A percentile compares a stretch with the other conserved stretches of the same genome.
phyloP scores from a whole-genome alignment of 306 rosid species.

The Quercus suber region DNA sequence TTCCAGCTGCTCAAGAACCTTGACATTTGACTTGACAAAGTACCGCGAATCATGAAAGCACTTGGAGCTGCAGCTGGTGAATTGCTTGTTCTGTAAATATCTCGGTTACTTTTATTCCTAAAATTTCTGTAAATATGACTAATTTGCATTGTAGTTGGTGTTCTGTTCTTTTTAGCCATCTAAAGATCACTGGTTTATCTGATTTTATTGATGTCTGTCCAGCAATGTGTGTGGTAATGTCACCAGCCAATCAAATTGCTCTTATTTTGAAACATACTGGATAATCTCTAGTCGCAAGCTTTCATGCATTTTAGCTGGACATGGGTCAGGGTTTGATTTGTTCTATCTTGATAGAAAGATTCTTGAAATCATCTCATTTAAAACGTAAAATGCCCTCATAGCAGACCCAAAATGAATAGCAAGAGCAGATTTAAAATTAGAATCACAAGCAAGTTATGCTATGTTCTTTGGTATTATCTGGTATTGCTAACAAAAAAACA shows the following conservation, averaged over 20 bases:
- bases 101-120: constrained; percentile 3
- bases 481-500: too few species aligned
- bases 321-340: neutral
- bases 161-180: neutral
- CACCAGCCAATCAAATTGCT: neutral
- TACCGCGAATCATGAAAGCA: constrained; percentile 64
- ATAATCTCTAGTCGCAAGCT: neutral
- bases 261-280: neutral
- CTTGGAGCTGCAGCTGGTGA: constrained; percentile 8
- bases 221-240: neutral
- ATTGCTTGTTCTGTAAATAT: constrained; percentile 31
- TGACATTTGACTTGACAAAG: constrained; percentile 84
- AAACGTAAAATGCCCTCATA: too few species aligned
- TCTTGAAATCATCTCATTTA: neutral
- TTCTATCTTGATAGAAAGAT: neutral
- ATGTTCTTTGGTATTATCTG: too few species aligned
- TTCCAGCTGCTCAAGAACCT: constrained; percentile 88
- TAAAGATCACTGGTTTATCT: neutral
- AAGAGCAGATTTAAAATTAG: too few species aligned
- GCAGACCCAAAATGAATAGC: too few species aligned
- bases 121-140: constrained; percentile 44
- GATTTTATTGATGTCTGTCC: neutral
- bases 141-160: neutral
- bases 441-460: too few species aligned
- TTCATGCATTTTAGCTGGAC: neutral